A percentile compares a stretch with the other conserved stretches of the same genome.
These are phyloP conservation scores for Myriosclerotinia scirpicola DNA, from an alignment of 2,329 filamentous ascomycete genomes.

Conservation along the genomic window DNA sequence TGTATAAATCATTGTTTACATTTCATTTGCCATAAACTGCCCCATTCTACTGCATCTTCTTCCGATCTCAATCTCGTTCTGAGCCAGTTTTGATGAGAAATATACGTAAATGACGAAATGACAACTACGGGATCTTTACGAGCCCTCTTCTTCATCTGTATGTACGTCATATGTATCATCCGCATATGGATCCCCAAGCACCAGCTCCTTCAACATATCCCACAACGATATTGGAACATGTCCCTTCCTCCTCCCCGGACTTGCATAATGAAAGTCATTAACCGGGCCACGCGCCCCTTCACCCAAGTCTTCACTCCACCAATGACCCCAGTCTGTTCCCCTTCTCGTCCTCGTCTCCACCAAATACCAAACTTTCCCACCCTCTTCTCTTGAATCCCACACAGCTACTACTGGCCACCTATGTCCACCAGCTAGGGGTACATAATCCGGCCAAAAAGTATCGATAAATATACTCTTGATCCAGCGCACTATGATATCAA, in stretches of 20 bases:
- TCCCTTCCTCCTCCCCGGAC: neutral
- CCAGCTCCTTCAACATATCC: neutral
- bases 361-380: conserved; percentile 3
- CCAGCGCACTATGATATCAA: neutral
- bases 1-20: neutral
- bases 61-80: too few relatives aligned
- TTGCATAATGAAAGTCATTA: conserved; percentile 5
- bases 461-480: neutral
- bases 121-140: neutral
- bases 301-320: neutral
- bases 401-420: neutral
- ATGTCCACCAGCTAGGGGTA: neutral
- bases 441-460: neutral
- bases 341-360: neutral
- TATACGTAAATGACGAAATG: neutral
- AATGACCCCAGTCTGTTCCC: neutral
- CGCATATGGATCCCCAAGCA: neutral
- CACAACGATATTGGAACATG: neutral
- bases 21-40: too few relatives aligned
- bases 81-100: neutral
- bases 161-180: neutral
- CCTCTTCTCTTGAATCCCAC: neutral
- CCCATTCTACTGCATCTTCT: too few relatives aligned
- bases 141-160: neutral
- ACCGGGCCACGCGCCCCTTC: neutral